A percentile compares a stretch with the other conserved stretches of the same genome.
Evolutionary conservation across 768 basidiomycete genomes (phyloP).

Genomic region (Termitomyces sp.): DNA sequence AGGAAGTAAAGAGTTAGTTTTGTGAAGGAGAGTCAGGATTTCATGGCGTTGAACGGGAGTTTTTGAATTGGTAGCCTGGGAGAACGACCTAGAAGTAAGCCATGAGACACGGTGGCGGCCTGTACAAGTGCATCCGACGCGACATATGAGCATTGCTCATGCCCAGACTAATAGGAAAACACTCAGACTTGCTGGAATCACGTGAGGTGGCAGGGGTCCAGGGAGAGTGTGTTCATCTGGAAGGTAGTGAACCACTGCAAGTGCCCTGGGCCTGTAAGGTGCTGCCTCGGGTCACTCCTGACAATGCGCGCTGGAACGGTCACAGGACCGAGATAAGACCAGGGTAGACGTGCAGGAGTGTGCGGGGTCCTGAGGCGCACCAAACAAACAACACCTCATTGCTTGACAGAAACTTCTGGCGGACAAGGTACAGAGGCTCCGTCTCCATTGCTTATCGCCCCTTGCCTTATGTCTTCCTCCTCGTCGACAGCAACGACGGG

Average conservation of each 20-base stretch:
- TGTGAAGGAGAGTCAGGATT: conserved; percentile 44
- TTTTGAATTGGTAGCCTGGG: background rate
- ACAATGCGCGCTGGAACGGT: background rate
- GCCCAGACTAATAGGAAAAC: background rate
- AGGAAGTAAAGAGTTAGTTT: conserved; percentile 40
- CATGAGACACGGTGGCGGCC: background rate
- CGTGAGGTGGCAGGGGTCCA: background rate
- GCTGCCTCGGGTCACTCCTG: background rate
- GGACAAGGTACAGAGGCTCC: background rate
- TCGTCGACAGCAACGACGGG: conserved; percentile 47
- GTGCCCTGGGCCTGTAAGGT: background rate
- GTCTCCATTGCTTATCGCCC: background rate
- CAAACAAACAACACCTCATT: conserved; percentile 12
- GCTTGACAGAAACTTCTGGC: conserved; percentile 1
- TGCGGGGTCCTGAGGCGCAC: conserved; percentile 4
- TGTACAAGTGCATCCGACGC: conserved; percentile 4
- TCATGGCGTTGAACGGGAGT: conserved; percentile 11
- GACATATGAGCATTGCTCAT: conserved; percentile 14
- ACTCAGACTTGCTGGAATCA: background rate
- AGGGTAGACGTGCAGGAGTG: background rate
- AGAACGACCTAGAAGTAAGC: background rate
- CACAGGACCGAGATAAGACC: background rate
- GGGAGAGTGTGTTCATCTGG: background rate
- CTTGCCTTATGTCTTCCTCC: conserved; percentile 53
- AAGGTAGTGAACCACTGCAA: background rate